Evolutionary conservation across 495 filamentous ascomycete species (phyloP).

Genomic region (Trichoderma parareesei): DNA sequence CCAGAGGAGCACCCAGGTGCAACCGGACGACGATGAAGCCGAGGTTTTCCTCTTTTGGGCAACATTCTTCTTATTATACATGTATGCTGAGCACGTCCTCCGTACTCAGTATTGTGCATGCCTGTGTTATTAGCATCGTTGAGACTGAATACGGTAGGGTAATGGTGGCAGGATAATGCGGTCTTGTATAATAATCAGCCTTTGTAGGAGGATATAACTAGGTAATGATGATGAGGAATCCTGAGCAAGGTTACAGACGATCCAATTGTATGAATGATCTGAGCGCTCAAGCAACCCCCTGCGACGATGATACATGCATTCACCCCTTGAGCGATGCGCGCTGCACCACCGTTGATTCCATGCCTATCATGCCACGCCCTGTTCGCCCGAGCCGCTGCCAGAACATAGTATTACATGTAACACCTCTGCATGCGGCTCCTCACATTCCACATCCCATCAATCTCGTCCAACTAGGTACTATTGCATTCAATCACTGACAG

Average conservation of each 20-base stretch:
- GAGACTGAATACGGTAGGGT: no score
- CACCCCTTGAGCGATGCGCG: background rate
- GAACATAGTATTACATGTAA: background rate
- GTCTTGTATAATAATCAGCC: no score
- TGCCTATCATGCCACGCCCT: background rate
- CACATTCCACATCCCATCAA: background rate
- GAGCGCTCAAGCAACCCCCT: background rate
- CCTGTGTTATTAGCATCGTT: background rate
- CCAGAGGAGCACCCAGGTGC: background rate
- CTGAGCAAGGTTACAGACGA: no score
- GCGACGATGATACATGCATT: background rate
- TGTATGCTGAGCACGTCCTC: background rate
- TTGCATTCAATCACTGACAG: no score
- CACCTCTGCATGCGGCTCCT: background rate
- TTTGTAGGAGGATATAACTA: no score
- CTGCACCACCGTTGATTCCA: background rate
- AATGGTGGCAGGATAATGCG: no score
- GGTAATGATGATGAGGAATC: no score
- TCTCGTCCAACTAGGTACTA: no score
- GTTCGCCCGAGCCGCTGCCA: background rate
- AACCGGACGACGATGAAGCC: background rate
- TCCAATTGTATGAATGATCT: background rate
- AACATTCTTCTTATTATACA: background rate
- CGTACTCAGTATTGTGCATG: background rate
- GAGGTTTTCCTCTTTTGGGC: background rate